Percentiles rank a stretch among this genome's conserved stretches.
Conservation (phyloP, 2,329 filamentous ascomycete species). For the Epichloe typhina region DNA sequence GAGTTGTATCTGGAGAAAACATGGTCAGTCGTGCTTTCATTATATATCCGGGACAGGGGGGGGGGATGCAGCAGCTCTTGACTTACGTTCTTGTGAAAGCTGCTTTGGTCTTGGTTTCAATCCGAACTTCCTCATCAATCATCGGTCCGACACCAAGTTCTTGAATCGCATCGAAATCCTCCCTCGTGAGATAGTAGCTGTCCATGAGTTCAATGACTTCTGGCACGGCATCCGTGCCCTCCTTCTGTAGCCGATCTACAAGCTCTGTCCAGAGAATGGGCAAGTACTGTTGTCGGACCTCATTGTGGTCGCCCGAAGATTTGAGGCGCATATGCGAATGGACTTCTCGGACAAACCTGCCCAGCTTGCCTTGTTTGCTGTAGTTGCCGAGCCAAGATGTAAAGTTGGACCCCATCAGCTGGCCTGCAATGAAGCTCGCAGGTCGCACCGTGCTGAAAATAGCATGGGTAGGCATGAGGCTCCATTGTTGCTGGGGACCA, state of each 20-base stretch:
- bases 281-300: slow-evolving; percentile 88
- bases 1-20: slow-evolving; percentile 58
- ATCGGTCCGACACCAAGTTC: slow-evolving; percentile 84
- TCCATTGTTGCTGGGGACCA: slow-evolving; percentile 96
- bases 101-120: slow-evolving; percentile 76
- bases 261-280: slow-evolving; percentile 76
- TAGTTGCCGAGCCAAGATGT: slow-evolving; percentile 92
- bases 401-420: slow-evolving; percentile 62
- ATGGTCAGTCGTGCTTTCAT: neutral
- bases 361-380: slow-evolving; percentile 69
- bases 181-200: slow-evolving; percentile 84
- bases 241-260: slow-evolving; percentile 56
- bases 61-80: neutral
- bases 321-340: slow-evolving; percentile 93
- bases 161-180: slow-evolving; percentile 86
- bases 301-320: slow-evolving; percentile 80
- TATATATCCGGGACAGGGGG: too few relatives aligned
- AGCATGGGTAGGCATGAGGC: slow-evolving; percentile 90
- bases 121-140: slow-evolving; percentile 58
- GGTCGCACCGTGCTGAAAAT: slow-evolving; percentile 91
- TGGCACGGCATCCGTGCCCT: slow-evolving; percentile 71
- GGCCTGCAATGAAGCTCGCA: slow-evolving; percentile 74
- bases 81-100: slow-evolving; percentile 80
- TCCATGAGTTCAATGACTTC: slow-evolving; percentile 94
- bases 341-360: slow-evolving; percentile 78